Percentiles rank a stretch among this genome's conserved stretches.
Evolutionary conservation across 1,284 basidiomycete species (phyloP).

Genomic region (Porphyrellus sp.): DNA sequence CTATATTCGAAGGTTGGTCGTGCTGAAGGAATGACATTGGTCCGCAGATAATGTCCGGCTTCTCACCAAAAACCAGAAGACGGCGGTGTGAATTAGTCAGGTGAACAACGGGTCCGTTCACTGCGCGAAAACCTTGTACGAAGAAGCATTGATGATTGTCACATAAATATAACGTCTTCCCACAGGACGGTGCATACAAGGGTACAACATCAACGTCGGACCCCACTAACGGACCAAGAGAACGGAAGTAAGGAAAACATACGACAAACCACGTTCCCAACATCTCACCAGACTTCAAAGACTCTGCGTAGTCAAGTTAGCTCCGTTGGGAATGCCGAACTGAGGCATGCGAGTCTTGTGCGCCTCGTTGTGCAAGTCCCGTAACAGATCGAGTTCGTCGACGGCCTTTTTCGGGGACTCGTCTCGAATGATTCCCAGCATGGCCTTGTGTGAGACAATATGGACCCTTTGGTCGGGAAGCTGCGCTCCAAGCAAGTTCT

Average conservation of each 20-base stretch:
- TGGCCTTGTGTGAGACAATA: slow-evolving; percentile 25
- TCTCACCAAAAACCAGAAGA: neutral
- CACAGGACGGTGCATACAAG: neutral
- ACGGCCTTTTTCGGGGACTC: slow-evolving; percentile 26
- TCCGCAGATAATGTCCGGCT: neutral
- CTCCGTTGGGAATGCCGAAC: slow-evolving; percentile 4
- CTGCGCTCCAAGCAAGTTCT: slow-evolving; percentile 29
- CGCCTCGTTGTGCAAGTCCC: slow-evolving; percentile 27
- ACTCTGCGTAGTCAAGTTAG: slow-evolving; percentile 4
- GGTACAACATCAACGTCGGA: no score
- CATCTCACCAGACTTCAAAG: slow-evolving; percentile 5
- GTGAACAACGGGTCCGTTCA: no score
- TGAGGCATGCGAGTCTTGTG: slow-evolving; percentile 10
- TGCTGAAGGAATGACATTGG: neutral
- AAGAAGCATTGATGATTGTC: neutral
- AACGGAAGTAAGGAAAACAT: neutral
- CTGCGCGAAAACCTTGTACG: neutral
- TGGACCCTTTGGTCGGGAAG: slow-evolving; percentile 35
- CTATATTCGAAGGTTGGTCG: neutral
- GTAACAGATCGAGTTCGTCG: slow-evolving; percentile 35
- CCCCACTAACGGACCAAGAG: neutral
- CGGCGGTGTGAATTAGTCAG: neutral
- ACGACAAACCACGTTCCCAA: neutral
- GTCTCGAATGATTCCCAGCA: slow-evolving; percentile 24
- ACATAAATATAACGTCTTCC: neutral